phyloP scores from a whole-genome alignment of 2,329 filamentous ascomycete species.

The Penicillium sp. region DNA sequence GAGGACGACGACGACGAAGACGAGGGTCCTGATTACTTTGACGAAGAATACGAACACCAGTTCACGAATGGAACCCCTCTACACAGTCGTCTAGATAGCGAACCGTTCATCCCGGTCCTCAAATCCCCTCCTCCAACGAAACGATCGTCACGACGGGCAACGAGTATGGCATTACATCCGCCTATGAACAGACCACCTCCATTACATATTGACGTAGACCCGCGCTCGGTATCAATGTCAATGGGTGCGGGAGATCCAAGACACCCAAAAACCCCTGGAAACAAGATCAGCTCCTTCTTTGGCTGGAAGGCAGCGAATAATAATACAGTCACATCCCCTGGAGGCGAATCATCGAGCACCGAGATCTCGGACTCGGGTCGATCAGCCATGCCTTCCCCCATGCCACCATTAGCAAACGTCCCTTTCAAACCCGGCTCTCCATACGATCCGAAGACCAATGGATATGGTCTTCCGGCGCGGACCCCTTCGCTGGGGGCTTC shows the following conservation, averaged over 20 bases:
- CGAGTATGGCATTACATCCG: conserved; percentile 47
- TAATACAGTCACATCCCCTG: conserved; percentile 48
- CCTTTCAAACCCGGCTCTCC: conserved; percentile 42
- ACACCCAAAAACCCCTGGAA: conserved; percentile 52
- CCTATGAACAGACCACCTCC: conserved; percentile 41
- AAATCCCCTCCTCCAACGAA: conserved; percentile 64
- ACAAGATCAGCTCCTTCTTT: conserved; percentile 64
- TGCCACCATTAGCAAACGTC: conserved; percentile 37
- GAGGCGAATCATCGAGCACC: conserved; percentile 58
- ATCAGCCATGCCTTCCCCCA: conserved; percentile 58
- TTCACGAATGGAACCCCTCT: conserved; percentile 39
- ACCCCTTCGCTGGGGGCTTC: conserved; percentile 45
- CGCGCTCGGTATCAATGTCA: conserved; percentile 38
- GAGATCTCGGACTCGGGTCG: conserved; percentile 60
- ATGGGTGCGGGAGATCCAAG: conserved; percentile 33
- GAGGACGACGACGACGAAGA: conserved; percentile 28
- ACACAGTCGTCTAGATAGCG: conserved; percentile 43
- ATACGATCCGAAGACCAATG: conserved; percentile 53
- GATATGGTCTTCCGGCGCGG: conserved; percentile 44
- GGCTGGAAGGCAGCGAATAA: conserved; percentile 54
- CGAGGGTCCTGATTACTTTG: conserved; percentile 26
- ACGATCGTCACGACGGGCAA: conserved; percentile 28
- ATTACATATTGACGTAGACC: conserved; percentile 43
- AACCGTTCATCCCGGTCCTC: conserved; percentile 58
- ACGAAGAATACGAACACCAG: conserved; percentile 26